Evolutionary conservation across 2,329 filamentous ascomycete genomes (phyloP).

Genomic region (Geosmithia morbida): DNA sequence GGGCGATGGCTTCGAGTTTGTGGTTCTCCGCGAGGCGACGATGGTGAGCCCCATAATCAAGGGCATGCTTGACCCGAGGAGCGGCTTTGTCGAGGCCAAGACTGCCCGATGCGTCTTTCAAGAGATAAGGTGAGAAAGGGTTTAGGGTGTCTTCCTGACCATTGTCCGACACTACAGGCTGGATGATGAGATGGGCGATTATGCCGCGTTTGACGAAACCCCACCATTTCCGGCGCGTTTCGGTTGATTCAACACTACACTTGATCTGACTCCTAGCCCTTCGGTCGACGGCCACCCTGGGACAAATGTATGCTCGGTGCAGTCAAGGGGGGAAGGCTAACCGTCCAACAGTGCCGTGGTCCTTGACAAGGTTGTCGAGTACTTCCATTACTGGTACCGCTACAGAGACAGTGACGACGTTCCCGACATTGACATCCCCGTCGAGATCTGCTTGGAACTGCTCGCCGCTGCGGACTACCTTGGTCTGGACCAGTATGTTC

Average conservation of each 20-base stretch:
- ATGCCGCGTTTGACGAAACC: slow-evolving; percentile 33
- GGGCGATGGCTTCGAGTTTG: slow-evolving; percentile 62
- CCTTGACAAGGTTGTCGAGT: slow-evolving; percentile 70
- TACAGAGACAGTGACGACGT: slow-evolving; percentile 57
- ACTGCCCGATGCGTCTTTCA: slow-evolving; percentile 52
- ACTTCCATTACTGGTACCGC: slow-evolving; percentile 71
- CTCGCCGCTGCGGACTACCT: slow-evolving; percentile 67
- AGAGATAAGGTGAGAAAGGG: slow-evolving; percentile 56
- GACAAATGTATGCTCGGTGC: not conserved
- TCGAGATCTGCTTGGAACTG: slow-evolving; percentile 64
- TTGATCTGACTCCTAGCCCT: slow-evolving; percentile 41
- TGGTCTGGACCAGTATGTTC: slow-evolving; percentile 42
- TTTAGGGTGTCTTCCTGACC: not conserved
- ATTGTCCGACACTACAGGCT: slow-evolving; percentile 3
- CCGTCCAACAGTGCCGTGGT: slow-evolving; percentile 20
- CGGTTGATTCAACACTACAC: slow-evolving; percentile 43
- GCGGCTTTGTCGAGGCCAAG: slow-evolving; percentile 51
- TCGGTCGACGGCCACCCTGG: not conserved
- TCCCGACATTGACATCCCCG: slow-evolving; percentile 67
- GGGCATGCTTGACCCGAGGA: slow-evolving; percentile 58
- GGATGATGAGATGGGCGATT: slow-evolving; percentile 19
- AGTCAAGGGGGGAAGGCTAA: not conserved
- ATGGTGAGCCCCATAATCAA: slow-evolving; percentile 58
- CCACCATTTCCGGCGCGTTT: slow-evolving; percentile 18
- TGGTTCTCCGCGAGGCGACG: slow-evolving; percentile 57